Evolutionary conservation across 352 stramenopile species (phyloP), one percentile per base, ranked within the genome.

Genomic region (Pythium plurisporium): DNA sequence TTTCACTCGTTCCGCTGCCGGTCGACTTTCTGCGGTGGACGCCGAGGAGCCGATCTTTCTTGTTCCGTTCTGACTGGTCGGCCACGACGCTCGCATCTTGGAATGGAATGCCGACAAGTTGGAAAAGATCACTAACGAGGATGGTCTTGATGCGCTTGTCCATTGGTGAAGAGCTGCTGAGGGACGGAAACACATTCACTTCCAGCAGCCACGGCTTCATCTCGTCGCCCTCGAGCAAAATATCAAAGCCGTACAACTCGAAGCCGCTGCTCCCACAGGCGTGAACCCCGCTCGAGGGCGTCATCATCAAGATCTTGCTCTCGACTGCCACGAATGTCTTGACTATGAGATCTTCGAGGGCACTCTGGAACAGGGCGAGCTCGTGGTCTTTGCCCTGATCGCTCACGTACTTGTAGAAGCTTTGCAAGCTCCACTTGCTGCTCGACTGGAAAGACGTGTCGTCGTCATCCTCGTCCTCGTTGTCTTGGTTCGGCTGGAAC

Each of bases 271-370:
- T 63, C 8, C 55, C 59, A 31, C 45, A 45, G 2, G 14, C 12
- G 42, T 51, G 43, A 6, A 29, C 30, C 2, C 37, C 29, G 22
- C 12, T 46, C 2, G 30, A 25, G 2, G 60, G 50, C 2, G 50
- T 65, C 54, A 65, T 63, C 23, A 70, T 71, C 17, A 83, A 55
- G 42, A 96, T 64, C 38, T 95, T 87, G 15, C 56, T 62, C 55
- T 96, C 89, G 6, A 94, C 87, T 10, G 87, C 86, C 19, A 97
- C 75, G 5, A 97, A 60, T 2, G 91, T 97, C 63, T 97, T 97
- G 19, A 96, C 57, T 37, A 96, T 87, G 25, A 97, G 68, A 36
- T 91, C 75, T 25, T 91, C 70, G 5, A 96, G 82, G 4, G 76
- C 54, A 12, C 58, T 15, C 4, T 77, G 69, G 42, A 86, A 77